Percentiles rank a stretch among this genome's conserved stretches.
Conservation (phyloP, 2,329 filamentous ascomycete species). For the Colletotrichum orbiculare region DNA sequence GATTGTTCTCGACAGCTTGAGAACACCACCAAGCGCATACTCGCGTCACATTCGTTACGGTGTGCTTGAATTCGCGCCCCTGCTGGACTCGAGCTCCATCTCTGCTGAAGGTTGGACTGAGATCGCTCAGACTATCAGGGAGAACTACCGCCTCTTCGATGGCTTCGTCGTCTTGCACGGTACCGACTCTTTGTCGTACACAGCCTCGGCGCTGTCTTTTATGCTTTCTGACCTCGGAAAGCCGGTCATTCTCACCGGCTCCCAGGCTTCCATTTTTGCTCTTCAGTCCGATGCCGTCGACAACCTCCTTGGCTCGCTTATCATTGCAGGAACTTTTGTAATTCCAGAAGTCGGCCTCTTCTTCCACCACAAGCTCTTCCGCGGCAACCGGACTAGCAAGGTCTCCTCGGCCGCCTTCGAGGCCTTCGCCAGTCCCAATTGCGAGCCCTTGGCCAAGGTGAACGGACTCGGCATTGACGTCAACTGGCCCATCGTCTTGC, state of each 20-base stretch:
- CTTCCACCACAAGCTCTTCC: conserved; percentile 91
- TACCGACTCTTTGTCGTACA: conserved; percentile 90
- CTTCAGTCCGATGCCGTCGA: conserved; percentile 92
- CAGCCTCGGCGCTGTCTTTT: conserved; percentile 89
- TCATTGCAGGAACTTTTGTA: conserved; percentile 91
- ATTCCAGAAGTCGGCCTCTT: conserved; percentile 94
- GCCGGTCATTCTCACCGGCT: conserved; percentile 87
- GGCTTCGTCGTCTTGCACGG: conserved; percentile 92
- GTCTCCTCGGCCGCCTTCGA: conserved; percentile 87
- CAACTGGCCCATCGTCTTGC: conserved; percentile 80
- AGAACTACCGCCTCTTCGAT: conserved; percentile 90
- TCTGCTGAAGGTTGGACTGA: conserved; percentile 87
- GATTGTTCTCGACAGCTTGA: conserved; percentile 72
- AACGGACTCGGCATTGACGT: conserved; percentile 85
- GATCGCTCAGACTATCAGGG: conserved; percentile 81
- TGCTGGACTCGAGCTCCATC: conserved; percentile 92
- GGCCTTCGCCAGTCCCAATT: conserved; percentile 90
- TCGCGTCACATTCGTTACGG: conserved; percentile 84
- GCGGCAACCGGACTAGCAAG: conserved; percentile 90
- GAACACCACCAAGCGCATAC: conserved; percentile 84
- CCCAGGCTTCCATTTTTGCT: conserved; percentile 87
- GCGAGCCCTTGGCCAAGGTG: conserved; percentile 82
- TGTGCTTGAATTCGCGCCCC: conserved; percentile 83
- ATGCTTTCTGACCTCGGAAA: conserved; percentile 94
- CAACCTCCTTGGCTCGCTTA: conserved; percentile 87